phyloP scores from a whole-genome alignment of 108 stramenopile genomes.

The Seminavis robusta region DNA sequence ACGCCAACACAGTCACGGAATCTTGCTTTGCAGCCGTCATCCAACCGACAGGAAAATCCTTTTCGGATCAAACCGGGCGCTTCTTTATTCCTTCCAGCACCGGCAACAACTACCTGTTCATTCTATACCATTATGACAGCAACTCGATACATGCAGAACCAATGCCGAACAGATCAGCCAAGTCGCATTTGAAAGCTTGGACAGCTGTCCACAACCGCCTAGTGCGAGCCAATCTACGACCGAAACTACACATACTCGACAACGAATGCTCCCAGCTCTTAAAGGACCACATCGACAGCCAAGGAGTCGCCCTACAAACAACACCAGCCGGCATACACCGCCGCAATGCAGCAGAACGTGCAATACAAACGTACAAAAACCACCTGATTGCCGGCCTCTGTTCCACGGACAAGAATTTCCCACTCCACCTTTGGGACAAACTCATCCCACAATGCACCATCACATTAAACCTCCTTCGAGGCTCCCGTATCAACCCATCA shows the following conservation, averaged over 20 bases:
- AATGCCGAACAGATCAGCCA: conserved; percentile 2
- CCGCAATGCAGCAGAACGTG: no score
- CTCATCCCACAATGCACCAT: conserved; percentile 21
- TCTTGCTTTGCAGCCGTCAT: conserved; percentile 2
- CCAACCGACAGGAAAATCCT: conserved; percentile 4
- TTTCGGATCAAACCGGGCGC: conserved; percentile 27
- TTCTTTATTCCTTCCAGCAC: conserved; percentile 19
- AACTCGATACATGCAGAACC: conserved; percentile 23
- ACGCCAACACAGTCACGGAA: conserved; percentile 1
- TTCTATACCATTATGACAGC: conserved; percentile 29
- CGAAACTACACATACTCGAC: conserved; percentile 10
- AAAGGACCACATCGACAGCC: background rate
- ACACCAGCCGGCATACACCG: conserved; percentile 22
- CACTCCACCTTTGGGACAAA: conserved; percentile 27
- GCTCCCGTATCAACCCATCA: conserved; percentile 28
- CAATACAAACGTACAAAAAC: no score
- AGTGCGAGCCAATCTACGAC: background rate
- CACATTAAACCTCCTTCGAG: conserved; percentile 33
- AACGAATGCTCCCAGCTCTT: conserved; percentile 6
- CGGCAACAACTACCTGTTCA: conserved; percentile 20
- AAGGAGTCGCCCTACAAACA: conserved; percentile 15
- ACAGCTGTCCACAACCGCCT: background rate
- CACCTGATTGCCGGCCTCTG: conserved; percentile 42
- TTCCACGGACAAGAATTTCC: conserved; percentile 19
- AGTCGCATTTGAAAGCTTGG: background rate